These are phyloP conservation scores for Plectosphaerella cucumerina DNA, from an alignment of 2,329 filamentous ascomycete species.

Conservation along the genomic window DNA sequence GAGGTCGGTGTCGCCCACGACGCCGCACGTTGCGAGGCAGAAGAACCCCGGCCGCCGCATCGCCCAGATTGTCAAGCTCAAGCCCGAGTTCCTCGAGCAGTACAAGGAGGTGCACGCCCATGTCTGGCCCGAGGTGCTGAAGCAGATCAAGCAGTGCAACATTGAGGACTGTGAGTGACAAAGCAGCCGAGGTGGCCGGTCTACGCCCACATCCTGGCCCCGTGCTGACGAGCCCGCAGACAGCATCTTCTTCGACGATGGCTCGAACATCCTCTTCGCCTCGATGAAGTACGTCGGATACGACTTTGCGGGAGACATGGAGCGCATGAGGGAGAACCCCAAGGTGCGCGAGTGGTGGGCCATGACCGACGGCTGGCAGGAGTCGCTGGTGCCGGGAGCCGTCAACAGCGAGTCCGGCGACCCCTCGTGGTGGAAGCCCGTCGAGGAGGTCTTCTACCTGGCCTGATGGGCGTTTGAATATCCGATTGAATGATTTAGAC, in stretches of 20 bases:
- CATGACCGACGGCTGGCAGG: conserved; percentile 76
- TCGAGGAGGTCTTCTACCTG: conserved; percentile 66
- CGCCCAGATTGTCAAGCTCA: conserved; percentile 67
- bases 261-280: conserved; percentile 63
- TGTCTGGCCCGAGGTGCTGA: conserved; percentile 74
- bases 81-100: conserved; percentile 58
- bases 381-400: conserved; percentile 56
- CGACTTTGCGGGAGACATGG: conserved; percentile 71
- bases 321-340: conserved; percentile 66
- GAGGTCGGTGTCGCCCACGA: not conserved
- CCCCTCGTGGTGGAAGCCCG: conserved; percentile 64
- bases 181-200: not conserved
- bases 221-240: conserved; percentile 37
- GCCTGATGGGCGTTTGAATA: conserved; percentile 28
- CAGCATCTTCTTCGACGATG: conserved; percentile 67
- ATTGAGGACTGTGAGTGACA: conserved; percentile 62
- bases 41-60: conserved; percentile 51
- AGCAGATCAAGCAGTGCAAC: conserved; percentile 71
- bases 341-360: conserved; percentile 76
- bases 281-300: conserved; percentile 76
- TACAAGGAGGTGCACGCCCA: conserved; percentile 72
- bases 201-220: too few species aligned
- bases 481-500: too few species aligned
- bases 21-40: conserved; percentile 12
- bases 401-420: conserved; percentile 54